Evolutionary conservation across 805 yeast genomes (phyloP).

Genomic region (Yamadazyma sp.): DNA sequence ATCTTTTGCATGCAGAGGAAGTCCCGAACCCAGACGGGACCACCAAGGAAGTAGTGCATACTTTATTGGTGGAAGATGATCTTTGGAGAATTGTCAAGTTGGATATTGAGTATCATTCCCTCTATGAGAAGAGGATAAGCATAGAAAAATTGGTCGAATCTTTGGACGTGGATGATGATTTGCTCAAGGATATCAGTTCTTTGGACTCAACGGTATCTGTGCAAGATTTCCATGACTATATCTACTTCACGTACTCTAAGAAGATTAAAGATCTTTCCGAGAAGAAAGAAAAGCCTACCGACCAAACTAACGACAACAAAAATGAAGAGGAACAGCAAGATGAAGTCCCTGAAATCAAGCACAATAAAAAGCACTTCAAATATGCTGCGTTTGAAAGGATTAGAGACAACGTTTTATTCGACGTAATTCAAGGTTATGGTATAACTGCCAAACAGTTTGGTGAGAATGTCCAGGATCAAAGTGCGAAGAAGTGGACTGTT

Average conservation of each 20-base stretch:
- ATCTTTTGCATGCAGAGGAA: slow-evolving; percentile 60
- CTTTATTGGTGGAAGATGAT: slow-evolving; percentile 73
- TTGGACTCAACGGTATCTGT: slow-evolving; percentile 71
- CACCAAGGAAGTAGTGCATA: slow-evolving; percentile 40
- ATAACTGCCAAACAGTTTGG: slow-evolving; percentile 79
- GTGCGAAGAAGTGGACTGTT: slow-evolving; percentile 45
- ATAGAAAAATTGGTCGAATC: slow-evolving; percentile 56
- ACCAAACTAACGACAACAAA: slow-evolving; percentile 12
- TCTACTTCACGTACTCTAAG: slow-evolving; percentile 69
- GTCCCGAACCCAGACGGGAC: slow-evolving; percentile 38
- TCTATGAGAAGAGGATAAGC: slow-evolving; percentile 69
- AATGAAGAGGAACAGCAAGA: slow-evolving; percentile 35
- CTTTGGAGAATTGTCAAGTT: slow-evolving; percentile 87
- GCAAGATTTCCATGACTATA: slow-evolving; percentile 83
- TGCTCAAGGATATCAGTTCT: slow-evolving; percentile 51
- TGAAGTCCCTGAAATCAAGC: slow-evolving; percentile 11
- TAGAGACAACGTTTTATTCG: slow-evolving; percentile 60
- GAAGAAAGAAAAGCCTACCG: slow-evolving; percentile 3
- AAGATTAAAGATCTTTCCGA: slow-evolving; percentile 50
- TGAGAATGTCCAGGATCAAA: slow-evolving; percentile 69
- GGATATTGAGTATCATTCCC: slow-evolving; percentile 85
- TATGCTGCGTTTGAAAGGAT: slow-evolving; percentile 65
- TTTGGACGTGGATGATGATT: slow-evolving; percentile 56
- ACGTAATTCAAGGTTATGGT: slow-evolving; percentile 69
- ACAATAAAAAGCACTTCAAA: slow-evolving; percentile 55